phyloP scores from a whole-genome alignment of 306 rosid species.

The Cotoneaster glaucophyllus region DNA sequence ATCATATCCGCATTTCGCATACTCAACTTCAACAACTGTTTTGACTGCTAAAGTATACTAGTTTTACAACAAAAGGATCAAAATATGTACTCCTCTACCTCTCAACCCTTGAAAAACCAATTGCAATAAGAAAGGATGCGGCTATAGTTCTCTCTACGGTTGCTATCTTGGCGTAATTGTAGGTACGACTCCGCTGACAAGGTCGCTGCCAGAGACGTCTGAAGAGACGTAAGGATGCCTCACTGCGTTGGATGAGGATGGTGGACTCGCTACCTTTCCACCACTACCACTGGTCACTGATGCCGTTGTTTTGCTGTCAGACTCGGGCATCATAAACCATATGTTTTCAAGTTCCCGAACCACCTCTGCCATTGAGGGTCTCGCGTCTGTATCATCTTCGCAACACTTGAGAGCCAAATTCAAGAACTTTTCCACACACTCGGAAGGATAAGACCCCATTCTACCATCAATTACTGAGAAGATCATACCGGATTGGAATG shows the following conservation, averaged over 20 bases:
- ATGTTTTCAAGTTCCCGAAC: constrained; percentile 76
- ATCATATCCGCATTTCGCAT: too few species aligned
- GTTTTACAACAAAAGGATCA: neutral
- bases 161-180: constrained; percentile 80
- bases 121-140: neutral
- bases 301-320: constrained; percentile 31
- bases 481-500: constrained; percentile 57
- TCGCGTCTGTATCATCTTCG: constrained; percentile 59
- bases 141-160: neutral
- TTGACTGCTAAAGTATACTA: neutral
- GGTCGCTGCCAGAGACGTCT: constrained; percentile 77
- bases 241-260: constrained; percentile 49
- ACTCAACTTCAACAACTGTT: neutral
- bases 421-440: constrained; percentile 59
- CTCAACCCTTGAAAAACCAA: neutral
- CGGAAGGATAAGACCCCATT: constrained; percentile 82
- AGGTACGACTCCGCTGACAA: constrained; percentile 71
- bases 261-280: constrained; percentile 32
- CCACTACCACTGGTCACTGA: constrained; percentile 19
- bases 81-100: neutral
- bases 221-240: constrained; percentile 48
- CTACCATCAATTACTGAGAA: constrained; percentile 61
- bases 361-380: constrained; percentile 81
- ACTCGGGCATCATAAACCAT: constrained; percentile 58
- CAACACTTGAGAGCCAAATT: constrained; percentile 68